Percentiles rank a stretch among this genome's conserved stretches.
Conservation (phyloP, 2,329 filamentous ascomycete genomes). For the Zymoseptoria passerinii region DNA sequence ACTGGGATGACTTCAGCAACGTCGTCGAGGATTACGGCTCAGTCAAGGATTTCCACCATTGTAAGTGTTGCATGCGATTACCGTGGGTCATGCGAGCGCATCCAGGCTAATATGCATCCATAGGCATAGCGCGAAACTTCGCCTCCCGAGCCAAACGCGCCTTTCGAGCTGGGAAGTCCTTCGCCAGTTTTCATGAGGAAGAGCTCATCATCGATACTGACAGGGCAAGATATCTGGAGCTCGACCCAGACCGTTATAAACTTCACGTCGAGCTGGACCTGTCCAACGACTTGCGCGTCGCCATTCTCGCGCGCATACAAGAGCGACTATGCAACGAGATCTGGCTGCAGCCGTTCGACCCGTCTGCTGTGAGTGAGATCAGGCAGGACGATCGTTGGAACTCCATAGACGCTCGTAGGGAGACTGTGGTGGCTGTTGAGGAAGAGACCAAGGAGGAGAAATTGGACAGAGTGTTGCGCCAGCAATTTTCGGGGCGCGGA, state of each 20-base stretch:
- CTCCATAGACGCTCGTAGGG: not conserved
- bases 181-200: constrained; percentile 16
- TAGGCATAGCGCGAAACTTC: constrained; percentile 10
- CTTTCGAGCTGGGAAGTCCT: constrained; percentile 9
- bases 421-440: not conserved
- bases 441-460: not conserved
- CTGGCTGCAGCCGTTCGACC: constrained; percentile 4
- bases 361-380: not conserved
- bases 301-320: constrained; percentile 14
- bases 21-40: not conserved
- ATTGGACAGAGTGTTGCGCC: not conserved
- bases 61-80: not conserved
- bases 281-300: constrained; percentile 12
- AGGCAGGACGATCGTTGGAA: not conserved
- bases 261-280: constrained; percentile 6
- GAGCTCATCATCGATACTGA: constrained; percentile 12
- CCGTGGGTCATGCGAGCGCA: not conserved
- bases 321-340: constrained; percentile 16
- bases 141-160: constrained; percentile 18
- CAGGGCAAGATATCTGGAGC: constrained; percentile 3
- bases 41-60: not conserved
- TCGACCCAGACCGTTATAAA: constrained; percentile 3
- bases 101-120: constrained; percentile 4
- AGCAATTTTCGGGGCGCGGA: not conserved
- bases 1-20: constrained; percentile 16